Conservation (phyloP, 176 grass and related monocot species). For the Phoenix dactylifera region DNA sequence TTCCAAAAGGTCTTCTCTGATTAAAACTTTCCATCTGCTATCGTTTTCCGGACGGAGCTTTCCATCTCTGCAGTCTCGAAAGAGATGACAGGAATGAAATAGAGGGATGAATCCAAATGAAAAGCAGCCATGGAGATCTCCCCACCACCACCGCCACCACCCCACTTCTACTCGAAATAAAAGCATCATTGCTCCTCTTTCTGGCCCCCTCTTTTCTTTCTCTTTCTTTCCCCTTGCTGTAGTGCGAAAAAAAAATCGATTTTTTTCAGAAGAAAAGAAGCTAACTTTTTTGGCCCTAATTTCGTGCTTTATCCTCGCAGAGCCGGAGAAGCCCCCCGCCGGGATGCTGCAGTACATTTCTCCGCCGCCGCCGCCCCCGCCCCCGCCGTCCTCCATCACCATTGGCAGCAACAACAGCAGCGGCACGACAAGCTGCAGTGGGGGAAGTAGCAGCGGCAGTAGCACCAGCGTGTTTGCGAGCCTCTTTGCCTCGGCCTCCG, state of each 20-base stretch:
- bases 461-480: constrained; percentile 52
- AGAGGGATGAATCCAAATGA: constrained; percentile 10
- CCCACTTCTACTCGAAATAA: not conserved
- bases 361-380: constrained; percentile 3
- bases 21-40: constrained; percentile 26
- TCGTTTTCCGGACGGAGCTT: constrained; percentile 32
- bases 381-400: constrained; percentile 1
- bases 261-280: constrained; percentile 1
- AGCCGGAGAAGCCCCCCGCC: constrained; percentile 25
- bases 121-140: constrained; percentile 10
- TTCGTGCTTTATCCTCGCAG: constrained; percentile 40
- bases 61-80: constrained; percentile 33
- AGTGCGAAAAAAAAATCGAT: not conserved
- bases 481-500: constrained; percentile 51
- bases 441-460: constrained; percentile 20
- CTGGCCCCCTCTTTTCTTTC: constrained; percentile 7
- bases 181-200: constrained; percentile 26
- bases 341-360: constrained; percentile 28
- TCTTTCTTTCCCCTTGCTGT: not conserved
- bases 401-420: constrained; percentile 2
- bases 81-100: constrained; percentile 16
- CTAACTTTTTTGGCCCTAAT: constrained; percentile 5
- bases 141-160: not conserved
- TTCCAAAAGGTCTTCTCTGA: constrained; percentile 23
- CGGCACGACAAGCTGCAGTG: constrained; percentile 11